phyloP scores from a whole-genome alignment of 2,329 filamentous ascomycete species.

The Fusarium buharicum region DNA sequence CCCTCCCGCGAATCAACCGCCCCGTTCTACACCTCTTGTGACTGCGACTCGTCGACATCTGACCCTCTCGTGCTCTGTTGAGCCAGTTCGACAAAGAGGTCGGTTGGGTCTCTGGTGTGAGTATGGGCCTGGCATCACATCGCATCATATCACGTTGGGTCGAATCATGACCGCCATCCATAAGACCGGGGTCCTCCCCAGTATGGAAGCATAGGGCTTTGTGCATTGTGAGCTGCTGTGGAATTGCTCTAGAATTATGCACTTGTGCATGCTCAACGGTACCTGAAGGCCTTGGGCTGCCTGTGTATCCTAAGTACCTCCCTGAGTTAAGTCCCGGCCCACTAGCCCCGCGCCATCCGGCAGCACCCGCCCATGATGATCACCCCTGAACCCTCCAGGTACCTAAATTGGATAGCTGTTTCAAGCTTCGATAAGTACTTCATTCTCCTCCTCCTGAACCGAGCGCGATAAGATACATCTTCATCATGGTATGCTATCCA shows the following conservation, averaged over 20 bases:
- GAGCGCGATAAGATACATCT: background rate
- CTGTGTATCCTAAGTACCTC: constrained; percentile 4
- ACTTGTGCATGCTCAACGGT: constrained; percentile 17
- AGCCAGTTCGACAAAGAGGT: background rate
- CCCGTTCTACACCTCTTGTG: constrained; percentile 34
- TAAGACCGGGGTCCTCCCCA: background rate
- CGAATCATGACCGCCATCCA: constrained; percentile 8
- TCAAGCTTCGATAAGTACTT: background rate
- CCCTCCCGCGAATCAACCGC: constrained; percentile 17
- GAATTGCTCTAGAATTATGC: constrained; percentile 26
- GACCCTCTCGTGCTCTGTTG: constrained; percentile 30
- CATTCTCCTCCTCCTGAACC: background rate
- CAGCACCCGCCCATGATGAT: constrained; percentile 38
- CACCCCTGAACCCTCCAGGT: constrained; percentile 38
- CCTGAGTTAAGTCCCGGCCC: constrained; percentile 26
- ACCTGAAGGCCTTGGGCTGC: constrained; percentile 14
- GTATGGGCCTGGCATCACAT: constrained; percentile 31
- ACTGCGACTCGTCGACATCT: constrained; percentile 41
- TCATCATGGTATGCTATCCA: background rate
- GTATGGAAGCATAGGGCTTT: constrained; percentile 6
- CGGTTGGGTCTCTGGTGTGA: constrained; percentile 19
- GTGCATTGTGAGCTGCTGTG: constrained; percentile 3
- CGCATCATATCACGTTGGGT: constrained; percentile 29
- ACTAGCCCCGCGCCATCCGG: constrained; percentile 42
- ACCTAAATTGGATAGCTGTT: constrained; percentile 20